These are phyloP conservation scores for Phoma sp. DNA, from an alignment of 2,329 filamentous ascomycete species.

Conservation along the genomic window DNA sequence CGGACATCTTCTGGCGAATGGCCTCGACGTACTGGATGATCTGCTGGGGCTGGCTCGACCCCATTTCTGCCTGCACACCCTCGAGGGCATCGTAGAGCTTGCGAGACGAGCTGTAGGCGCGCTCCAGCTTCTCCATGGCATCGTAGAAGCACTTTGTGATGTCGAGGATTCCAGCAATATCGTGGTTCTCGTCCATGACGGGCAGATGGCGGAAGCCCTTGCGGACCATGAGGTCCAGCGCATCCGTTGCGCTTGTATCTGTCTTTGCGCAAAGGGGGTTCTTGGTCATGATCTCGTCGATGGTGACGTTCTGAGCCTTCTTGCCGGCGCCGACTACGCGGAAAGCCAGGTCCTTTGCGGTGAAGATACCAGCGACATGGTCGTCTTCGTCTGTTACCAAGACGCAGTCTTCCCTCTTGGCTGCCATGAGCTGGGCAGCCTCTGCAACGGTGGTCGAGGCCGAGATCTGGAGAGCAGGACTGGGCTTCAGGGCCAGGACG, in stretches of 20 bases:
- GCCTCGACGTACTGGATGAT: constrained; percentile 99
- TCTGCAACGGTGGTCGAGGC: constrained; percentile 92
- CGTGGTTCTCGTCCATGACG: constrained; percentile 99
- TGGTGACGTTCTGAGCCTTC: constrained; percentile 88
- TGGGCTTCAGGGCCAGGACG: constrained; percentile 93
- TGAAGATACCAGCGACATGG: constrained; percentile 97
- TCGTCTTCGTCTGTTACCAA: constrained; percentile 98
- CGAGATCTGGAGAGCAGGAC: constrained; percentile 96
- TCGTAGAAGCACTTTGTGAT: constrained; percentile 99
- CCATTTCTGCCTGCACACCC: constrained; percentile 95
- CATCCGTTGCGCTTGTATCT: constrained; percentile 97
- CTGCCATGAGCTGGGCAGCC: constrained; percentile 97
- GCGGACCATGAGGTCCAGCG: constrained; percentile 94
- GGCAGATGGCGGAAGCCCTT: constrained; percentile 98
- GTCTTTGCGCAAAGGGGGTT: constrained; percentile 97
- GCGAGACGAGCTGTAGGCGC: constrained; percentile 95
- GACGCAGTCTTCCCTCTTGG: constrained; percentile 97
- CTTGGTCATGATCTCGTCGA: constrained; percentile 99
- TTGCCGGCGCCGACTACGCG: constrained; percentile 90
- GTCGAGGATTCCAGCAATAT: constrained; percentile 96
- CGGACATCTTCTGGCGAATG: constrained; percentile 94
- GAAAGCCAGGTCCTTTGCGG: constrained; percentile 97
- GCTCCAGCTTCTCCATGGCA: constrained; percentile 99
- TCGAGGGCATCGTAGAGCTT: constrained; percentile 97
- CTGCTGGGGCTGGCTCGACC: constrained; percentile 94